A percentile compares a stretch with the other conserved stretches of the same genome.
Conservation (phyloP, 2,329 filamentous ascomycete species). For the Coniella vitis region DNA sequence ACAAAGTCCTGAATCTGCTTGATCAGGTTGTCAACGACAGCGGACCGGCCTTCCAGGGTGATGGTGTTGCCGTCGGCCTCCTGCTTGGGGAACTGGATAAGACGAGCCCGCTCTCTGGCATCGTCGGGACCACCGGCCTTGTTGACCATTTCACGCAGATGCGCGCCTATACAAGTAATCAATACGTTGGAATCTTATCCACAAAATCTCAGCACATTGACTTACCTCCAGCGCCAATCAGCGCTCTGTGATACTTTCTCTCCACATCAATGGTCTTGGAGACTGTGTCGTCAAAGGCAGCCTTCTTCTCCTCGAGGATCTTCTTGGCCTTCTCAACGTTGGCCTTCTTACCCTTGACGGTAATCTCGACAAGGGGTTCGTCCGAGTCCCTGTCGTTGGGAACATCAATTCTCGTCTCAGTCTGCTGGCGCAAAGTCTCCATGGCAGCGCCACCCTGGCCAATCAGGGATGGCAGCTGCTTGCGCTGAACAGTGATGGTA, state of each 20-base stretch:
- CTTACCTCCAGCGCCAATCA: constrained; percentile 86
- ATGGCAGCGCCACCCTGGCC: constrained; percentile 85
- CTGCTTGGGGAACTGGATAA: constrained; percentile 90
- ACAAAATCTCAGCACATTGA: constrained; percentile 17
- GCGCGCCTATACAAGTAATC: constrained; percentile 59
- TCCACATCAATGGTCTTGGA: constrained; percentile 82
- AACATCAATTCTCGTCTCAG: constrained; percentile 86
- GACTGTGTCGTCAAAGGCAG: constrained; percentile 84
- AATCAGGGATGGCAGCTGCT: constrained; percentile 88
- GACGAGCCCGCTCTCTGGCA: constrained; percentile 73
- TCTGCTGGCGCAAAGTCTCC: constrained; percentile 78
- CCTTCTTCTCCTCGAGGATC: constrained; percentile 77
- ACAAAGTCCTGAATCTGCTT: constrained; percentile 76
- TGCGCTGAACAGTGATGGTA: constrained; percentile 79
- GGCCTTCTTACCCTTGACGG: constrained; percentile 84
- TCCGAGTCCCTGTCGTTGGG: constrained; percentile 71
- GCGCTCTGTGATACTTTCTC: constrained; percentile 81
- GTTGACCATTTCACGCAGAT: constrained; percentile 78
- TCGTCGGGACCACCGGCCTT: constrained; percentile 87
- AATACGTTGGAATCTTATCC: constrained; percentile 17
- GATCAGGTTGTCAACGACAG: constrained; percentile 83
- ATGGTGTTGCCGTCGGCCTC: constrained; percentile 78
- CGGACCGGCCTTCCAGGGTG: constrained; percentile 77
- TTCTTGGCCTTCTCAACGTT: constrained; percentile 91
- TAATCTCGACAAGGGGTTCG: constrained; percentile 71